These are phyloP conservation scores for Mycena galericulata DNA, from an alignment of 768 basidiomycete genomes.

Conservation along the genomic window DNA sequence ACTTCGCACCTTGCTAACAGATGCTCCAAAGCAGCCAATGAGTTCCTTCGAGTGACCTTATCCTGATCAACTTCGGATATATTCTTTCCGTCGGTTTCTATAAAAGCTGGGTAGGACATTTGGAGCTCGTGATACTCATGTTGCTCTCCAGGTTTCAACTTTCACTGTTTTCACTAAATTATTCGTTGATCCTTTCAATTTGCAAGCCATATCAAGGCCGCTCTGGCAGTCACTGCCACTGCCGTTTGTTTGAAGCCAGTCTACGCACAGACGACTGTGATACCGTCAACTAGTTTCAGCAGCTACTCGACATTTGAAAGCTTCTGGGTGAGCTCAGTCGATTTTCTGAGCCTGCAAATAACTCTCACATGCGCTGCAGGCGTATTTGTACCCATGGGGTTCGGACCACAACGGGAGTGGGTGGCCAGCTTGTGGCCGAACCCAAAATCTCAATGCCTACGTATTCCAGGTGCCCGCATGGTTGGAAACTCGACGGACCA, in stretches of 20 bases:
- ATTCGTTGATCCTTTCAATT: not conserved
- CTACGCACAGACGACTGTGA: conserved; percentile 50
- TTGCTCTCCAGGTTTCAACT: conserved; percentile 13
- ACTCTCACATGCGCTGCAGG: conserved; percentile 10
- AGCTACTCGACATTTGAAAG: conserved; percentile 51
- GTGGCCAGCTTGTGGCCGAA: conserved; percentile 22
- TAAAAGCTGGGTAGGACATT: not conserved
- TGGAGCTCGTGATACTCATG: not conserved
- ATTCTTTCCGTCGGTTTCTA: not conserved
- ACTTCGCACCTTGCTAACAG: not conserved
- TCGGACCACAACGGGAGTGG: conserved; percentile 59
- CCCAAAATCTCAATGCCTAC: not conserved
- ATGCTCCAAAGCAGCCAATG: conserved; percentile 9
- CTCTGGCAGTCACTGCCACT: conserved; percentile 23
- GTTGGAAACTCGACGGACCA: conserved; percentile 55
- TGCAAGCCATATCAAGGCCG: conserved; percentile 22
- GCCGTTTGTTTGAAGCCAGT: conserved; percentile 33
- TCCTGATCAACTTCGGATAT: conserved; percentile 26
- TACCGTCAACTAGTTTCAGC: conserved; percentile 55
- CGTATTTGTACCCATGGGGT: conserved; percentile 60
- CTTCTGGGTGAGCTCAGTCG: conserved; percentile 44
- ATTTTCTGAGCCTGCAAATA: not conserved
- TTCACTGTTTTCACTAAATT: not conserved
- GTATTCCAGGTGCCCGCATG: conserved; percentile 54
- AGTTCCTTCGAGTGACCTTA: not conserved